Percentiles rank a stretch among this genome's conserved stretches.
These are phyloP conservation scores for Sonneratia alba DNA, from an alignment of 345 rosid species.

Conservation along the genomic window DNA sequence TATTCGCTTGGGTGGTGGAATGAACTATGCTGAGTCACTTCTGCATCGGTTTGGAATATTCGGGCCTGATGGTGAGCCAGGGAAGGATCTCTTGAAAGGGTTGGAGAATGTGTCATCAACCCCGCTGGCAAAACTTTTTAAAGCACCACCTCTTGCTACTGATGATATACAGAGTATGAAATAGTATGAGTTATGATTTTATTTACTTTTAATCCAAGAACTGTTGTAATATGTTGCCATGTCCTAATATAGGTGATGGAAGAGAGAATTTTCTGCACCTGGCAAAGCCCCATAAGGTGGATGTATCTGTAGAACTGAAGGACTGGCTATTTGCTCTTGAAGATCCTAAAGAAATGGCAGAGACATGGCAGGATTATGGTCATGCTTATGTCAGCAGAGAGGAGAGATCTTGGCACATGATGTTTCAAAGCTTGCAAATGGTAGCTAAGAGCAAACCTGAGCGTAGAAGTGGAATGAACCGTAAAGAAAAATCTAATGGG, in stretches of 20 bases:
- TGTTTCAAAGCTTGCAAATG: conserved; percentile 54
- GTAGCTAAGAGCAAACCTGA: conserved; percentile 35
- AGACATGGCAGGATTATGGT: conserved; percentile 41
- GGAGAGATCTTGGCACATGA: conserved; percentile 82
- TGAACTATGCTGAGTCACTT: conserved; percentile 81
- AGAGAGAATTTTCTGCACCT: conserved; percentile 44
- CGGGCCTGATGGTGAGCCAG: conserved; percentile 92
- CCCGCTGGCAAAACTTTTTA: conserved; percentile 78
- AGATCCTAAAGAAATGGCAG: conserved; percentile 66
- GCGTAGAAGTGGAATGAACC: conserved; percentile 21
- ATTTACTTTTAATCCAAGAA: conserved; percentile 26
- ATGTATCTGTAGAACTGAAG: conserved; percentile 61
- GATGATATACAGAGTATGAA: conserved; percentile 33
- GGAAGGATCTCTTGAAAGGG: conserved; percentile 75
- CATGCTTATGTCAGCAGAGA: conserved; percentile 48
- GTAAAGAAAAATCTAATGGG: conserved; percentile 28
- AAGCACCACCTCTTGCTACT: conserved; percentile 41
- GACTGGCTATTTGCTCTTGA: conserved; percentile 98
- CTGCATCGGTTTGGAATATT: conserved; percentile 90
- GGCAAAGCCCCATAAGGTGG: conserved; percentile 80
- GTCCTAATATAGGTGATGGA: conserved; percentile 21
- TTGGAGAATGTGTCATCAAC: conserved; percentile 67
- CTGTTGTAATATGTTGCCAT: not conserved
- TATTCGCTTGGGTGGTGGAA: conserved; percentile 91
- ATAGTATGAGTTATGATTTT: conserved; percentile 1